Percentiles rank a stretch among this genome's conserved stretches.
Evolutionary conservation across 768 basidiomycete species (phyloP).

Genomic region (Tremella mesenterica): DNA sequence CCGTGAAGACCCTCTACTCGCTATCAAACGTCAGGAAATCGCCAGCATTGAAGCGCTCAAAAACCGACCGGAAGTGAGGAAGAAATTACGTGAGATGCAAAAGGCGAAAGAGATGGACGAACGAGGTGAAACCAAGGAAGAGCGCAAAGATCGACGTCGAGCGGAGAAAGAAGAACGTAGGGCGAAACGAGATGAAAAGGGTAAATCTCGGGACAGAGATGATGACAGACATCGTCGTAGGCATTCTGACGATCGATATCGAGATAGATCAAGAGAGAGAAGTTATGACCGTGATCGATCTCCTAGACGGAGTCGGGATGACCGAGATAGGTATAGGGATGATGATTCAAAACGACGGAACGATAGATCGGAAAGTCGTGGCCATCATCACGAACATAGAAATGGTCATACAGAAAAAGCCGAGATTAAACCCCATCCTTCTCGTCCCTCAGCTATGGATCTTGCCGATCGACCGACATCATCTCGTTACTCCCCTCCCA

Average conservation of each 20-base stretch:
- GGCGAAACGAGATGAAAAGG: slow-evolving; percentile 21
- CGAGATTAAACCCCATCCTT: slow-evolving; percentile 45
- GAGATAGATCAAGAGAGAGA: slow-evolving; percentile 21
- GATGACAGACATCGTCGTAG: slow-evolving; percentile 5
- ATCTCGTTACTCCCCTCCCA: slow-evolving; percentile 48
- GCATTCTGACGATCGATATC: slow-evolving; percentile 10
- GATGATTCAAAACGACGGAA: slow-evolving; percentile 21
- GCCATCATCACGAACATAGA: neutral
- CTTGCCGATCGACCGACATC: slow-evolving; percentile 26
- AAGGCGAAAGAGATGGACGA: slow-evolving; percentile 26
- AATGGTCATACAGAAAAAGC: slow-evolving; percentile 3
- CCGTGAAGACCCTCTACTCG: slow-evolving; percentile 91
- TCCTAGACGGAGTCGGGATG: slow-evolving; percentile 10
- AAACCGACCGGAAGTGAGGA: slow-evolving; percentile 39
- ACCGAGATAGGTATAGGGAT: neutral
- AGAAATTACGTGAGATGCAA: slow-evolving; percentile 39
- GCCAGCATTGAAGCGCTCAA: slow-evolving; percentile 72
- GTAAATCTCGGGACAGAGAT: slow-evolving; percentile 22
- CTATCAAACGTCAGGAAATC: slow-evolving; percentile 96
- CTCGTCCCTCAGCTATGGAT: slow-evolving; percentile 37
- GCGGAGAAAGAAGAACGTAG: slow-evolving; percentile 50
- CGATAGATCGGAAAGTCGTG: slow-evolving; percentile 20
- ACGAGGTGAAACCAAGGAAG: slow-evolving; percentile 38
- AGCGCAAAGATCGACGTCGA: slow-evolving; percentile 57
- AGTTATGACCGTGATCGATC: slow-evolving; percentile 6